These are phyloP conservation scores for Daldinia vernicosa DNA, from an alignment of 495 filamentous ascomycete genomes.

Conservation along the genomic window DNA sequence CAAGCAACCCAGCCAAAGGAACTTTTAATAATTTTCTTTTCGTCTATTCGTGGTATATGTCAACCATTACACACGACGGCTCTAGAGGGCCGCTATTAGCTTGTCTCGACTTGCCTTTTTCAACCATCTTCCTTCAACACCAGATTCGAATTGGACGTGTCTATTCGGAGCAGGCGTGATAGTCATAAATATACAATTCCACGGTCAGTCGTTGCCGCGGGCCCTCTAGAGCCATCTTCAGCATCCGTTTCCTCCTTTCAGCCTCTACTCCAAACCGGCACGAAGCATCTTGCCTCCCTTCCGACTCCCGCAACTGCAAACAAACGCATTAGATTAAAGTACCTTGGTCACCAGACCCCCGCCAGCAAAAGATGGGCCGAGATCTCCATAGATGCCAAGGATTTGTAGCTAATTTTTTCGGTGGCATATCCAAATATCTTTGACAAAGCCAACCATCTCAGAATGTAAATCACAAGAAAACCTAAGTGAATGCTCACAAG, in stretches of 20 bases:
- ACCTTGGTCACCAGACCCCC: constrained; percentile 46
- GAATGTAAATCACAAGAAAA: constrained; percentile 51
- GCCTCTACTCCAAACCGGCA: constrained; percentile 39
- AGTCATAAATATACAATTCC: constrained; percentile 48
- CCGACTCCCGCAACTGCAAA: constrained; percentile 25
- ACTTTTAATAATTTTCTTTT: constrained; percentile 42
- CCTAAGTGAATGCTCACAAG: constrained; percentile 35
- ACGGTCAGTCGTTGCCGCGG: constrained; percentile 34
- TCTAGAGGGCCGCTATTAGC: constrained; percentile 33
- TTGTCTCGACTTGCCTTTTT: constrained; percentile 20
- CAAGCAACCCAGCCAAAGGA: constrained; percentile 9
- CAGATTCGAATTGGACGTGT: constrained; percentile 37
- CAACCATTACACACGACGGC: constrained; percentile 45
- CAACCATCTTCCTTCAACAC: constrained; percentile 27
- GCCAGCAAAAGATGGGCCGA: constrained; percentile 56
- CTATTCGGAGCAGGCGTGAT: constrained; percentile 46
- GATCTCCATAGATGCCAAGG: constrained; percentile 43
- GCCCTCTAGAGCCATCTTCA: constrained; percentile 42
- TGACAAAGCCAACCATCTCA: constrained; percentile 36
- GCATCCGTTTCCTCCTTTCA: constrained; percentile 32
- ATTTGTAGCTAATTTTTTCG: constrained; percentile 38
- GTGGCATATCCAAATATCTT: constrained; percentile 40
- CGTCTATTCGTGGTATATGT: constrained; percentile 50
- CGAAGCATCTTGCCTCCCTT: constrained; percentile 22
- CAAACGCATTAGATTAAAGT: constrained; percentile 56